Percentiles rank a stretch among this genome's conserved stretches.
Evolutionary conservation across 129 eudicot species (phyloP).

Genomic region (Ambrosia trifida): DNA sequence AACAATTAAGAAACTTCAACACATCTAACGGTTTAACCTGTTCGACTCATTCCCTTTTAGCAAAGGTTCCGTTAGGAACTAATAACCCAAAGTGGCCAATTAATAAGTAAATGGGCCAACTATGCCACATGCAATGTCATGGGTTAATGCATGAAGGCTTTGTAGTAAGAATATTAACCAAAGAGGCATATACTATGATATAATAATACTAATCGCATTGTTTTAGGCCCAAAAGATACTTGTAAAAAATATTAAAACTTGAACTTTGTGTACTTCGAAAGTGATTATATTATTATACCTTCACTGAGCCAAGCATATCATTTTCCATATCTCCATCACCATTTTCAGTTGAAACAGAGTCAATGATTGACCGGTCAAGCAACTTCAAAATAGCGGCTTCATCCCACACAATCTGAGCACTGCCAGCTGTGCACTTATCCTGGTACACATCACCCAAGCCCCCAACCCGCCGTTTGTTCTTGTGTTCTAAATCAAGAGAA

Average conservation of each 20-base stretch:
- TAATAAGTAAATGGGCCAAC: neutral
- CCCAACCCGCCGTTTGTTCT: slow-evolving; percentile 60
- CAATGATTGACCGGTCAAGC: slow-evolving; percentile 84
- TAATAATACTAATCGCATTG: neutral
- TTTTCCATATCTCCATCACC: slow-evolving; percentile 76
- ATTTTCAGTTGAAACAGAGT: slow-evolving; percentile 57
- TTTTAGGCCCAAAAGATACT: neutral
- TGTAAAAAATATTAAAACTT: too few relatives aligned
- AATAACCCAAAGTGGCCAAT: neutral
- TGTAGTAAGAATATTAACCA: neutral
- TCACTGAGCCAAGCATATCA: slow-evolving; percentile 98
- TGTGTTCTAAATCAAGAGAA: slow-evolving; percentile 54
- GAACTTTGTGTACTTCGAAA: neutral
- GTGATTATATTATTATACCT: slow-evolving; percentile 44
- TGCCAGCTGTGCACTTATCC: slow-evolving; percentile 84
- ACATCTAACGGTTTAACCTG: neutral
- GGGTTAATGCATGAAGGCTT: neutral
- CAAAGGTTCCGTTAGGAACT: neutral
- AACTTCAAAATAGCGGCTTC: slow-evolving; percentile 73
- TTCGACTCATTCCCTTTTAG: neutral
- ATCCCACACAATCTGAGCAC: slow-evolving; percentile 77
- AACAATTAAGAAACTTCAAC: neutral
- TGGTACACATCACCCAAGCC: slow-evolving; percentile 92
- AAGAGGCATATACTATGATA: too few relatives aligned
- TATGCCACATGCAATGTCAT: neutral